phyloP scores from a whole-genome alignment of 148 eudicot species.

The Mesembryanthemum crystallinum region DNA sequence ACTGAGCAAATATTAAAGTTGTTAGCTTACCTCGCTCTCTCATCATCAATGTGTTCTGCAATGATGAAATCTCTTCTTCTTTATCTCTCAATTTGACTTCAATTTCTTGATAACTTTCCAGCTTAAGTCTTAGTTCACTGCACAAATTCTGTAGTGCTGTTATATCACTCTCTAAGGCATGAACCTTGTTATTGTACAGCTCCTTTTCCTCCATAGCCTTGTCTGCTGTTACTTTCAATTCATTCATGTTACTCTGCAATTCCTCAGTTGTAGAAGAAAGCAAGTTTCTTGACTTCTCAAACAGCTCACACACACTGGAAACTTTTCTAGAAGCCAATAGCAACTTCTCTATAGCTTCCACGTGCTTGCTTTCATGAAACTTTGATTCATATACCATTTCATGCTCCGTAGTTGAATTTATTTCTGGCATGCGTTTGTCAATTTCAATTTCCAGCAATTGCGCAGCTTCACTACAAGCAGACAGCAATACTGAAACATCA shows the following conservation, averaged over 20 bases:
- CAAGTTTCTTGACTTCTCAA: constrained; percentile 36
- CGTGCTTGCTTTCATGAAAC: constrained; percentile 33
- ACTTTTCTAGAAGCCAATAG: constrained; percentile 46
- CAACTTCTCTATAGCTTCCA: constrained; percentile 38
- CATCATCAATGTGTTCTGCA: constrained; percentile 32
- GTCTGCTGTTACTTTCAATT: constrained; percentile 37
- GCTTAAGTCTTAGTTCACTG: constrained; percentile 45
- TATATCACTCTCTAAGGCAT: constrained; percentile 56
- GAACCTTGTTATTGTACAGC: constrained; percentile 37
- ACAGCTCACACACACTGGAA: constrained; percentile 39
- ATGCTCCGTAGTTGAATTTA: constrained; percentile 33
- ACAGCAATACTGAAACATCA: constrained; percentile 42
- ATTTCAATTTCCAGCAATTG: constrained; percentile 40
- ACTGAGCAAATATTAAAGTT: background rate
- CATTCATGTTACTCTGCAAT: constrained; percentile 51
- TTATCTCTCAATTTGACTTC: constrained; percentile 42
- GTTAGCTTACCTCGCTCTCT: constrained; percentile 55
- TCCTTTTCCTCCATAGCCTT: constrained; percentile 55
- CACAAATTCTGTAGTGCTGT: constrained; percentile 42
- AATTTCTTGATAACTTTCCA: constrained; percentile 48
- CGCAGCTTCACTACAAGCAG: constrained; percentile 63
- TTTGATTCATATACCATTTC: constrained; percentile 28
- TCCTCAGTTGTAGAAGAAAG: constrained; percentile 36
- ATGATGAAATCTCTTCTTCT: constrained; percentile 55
- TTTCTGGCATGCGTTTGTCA: constrained; percentile 26